Percentiles rank a stretch among this genome's conserved stretches.
Conservation (phyloP, 2,329 filamentous ascomycete genomes). For the Iodosphaeria phyllophila region DNA sequence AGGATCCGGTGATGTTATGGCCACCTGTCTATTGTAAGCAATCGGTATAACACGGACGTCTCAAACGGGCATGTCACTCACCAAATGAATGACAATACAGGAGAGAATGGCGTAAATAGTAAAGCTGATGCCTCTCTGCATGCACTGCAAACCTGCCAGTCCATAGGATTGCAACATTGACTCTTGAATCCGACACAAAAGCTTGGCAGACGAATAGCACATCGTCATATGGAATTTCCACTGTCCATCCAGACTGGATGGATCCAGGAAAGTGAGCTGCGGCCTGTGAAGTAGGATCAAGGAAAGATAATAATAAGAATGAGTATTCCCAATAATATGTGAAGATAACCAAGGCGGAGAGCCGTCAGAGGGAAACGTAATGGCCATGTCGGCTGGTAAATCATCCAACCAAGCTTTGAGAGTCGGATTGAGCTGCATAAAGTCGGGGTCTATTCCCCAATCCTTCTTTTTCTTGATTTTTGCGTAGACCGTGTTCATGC, state of each 20-base stretch:
- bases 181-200: slow-evolving; percentile 73
- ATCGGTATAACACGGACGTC: background rate
- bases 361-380: slow-evolving; percentile 61
- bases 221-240: slow-evolving; percentile 83
- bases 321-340: slow-evolving; percentile 75
- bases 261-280: slow-evolving; percentile 63
- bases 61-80: slow-evolving; percentile 28
- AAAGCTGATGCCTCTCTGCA: slow-evolving; percentile 89
- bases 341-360: slow-evolving; percentile 71
- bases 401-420: slow-evolving; percentile 59
- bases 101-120: slow-evolving; percentile 84
- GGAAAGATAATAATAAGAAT: slow-evolving; percentile 73
- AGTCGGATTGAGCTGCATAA: slow-evolving; percentile 61
- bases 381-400: slow-evolving; percentile 58
- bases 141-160: slow-evolving; percentile 65
- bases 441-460: slow-evolving; percentile 74
- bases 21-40: slow-evolving; percentile 38
- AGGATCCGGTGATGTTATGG: slow-evolving; percentile 81
- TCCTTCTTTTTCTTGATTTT: slow-evolving; percentile 56
- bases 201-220: slow-evolving; percentile 71
- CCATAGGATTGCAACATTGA: slow-evolving; percentile 61
- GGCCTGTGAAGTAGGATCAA: slow-evolving; percentile 78
- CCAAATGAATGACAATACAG: slow-evolving; percentile 83
- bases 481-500: slow-evolving; percentile 58
- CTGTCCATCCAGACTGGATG: slow-evolving; percentile 46